Percentiles rank a stretch among this genome's conserved stretches.
Conservation (phyloP, 1,284 basidiomycete genomes). For the Neotropicomus parvogracilis region DNA sequence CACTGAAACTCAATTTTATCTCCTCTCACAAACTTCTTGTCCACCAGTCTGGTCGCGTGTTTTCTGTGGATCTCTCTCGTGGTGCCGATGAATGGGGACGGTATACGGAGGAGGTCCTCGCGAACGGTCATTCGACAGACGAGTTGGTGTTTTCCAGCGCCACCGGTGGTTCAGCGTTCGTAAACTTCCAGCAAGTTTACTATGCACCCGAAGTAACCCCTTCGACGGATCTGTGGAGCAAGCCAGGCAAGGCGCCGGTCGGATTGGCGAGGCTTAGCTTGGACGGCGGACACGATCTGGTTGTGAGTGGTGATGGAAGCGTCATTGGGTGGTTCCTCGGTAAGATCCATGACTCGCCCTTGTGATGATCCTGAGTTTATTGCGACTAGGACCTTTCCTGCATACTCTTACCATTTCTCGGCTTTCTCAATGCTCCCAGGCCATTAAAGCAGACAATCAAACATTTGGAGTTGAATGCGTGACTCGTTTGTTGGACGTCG, state of each 20-base stretch:
- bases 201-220: constrained; percentile 41
- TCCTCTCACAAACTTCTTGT: constrained; percentile 49
- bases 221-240: constrained; percentile 57
- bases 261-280: constrained; percentile 58
- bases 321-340: constrained; percentile 70
- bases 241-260: constrained; percentile 60
- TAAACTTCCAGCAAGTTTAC: constrained; percentile 66
- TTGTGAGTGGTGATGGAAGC: constrained; percentile 58
- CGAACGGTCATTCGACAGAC: constrained; percentile 50
- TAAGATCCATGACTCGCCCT: constrained; percentile 28
- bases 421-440: constrained; percentile 45
- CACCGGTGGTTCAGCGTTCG: constrained; percentile 49
- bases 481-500: constrained; percentile 47
- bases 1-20: constrained; percentile 50
- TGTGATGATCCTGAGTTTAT: constrained; percentile 2
- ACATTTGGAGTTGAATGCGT: constrained; percentile 62
- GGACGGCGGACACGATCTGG: constrained; percentile 68
- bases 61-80: constrained; percentile 50
- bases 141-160: constrained; percentile 48
- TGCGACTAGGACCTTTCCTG: constrained; percentile 54
- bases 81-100: constrained; percentile 47
- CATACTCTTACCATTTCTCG: constrained; percentile 57
- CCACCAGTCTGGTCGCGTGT: constrained; percentile 50
- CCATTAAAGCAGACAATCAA: constrained; percentile 43
- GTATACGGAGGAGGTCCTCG: constrained; percentile 48